These are phyloP conservation scores for Hanseniaspora pseudoguilliermondii DNA, from an alignment of 805 yeast species.

Conservation along the genomic window DNA sequence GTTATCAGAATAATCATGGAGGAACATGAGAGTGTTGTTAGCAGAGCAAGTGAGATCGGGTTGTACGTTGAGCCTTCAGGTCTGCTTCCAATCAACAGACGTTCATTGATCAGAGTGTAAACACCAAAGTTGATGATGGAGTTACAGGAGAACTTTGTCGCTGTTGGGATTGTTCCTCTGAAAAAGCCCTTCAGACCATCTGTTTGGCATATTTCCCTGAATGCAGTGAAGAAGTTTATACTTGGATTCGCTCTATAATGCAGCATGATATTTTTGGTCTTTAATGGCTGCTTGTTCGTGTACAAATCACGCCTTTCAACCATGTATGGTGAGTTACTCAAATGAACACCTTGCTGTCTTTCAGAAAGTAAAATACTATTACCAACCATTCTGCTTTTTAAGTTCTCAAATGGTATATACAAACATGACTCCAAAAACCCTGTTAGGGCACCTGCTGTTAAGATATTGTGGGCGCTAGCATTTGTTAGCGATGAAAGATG, in stretches of 20 bases:
- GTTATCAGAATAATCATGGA: slow-evolving; percentile 8
- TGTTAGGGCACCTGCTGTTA: slow-evolving; percentile 7
- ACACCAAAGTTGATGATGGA: slow-evolving; percentile 11
- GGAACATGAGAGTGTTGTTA: slow-evolving; percentile 9
- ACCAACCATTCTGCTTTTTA: slow-evolving; percentile 14
- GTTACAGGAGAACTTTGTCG: slow-evolving; percentile 4
- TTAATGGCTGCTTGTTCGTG: background rate
- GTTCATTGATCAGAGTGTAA: slow-evolving; percentile 10
- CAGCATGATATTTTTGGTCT: background rate
- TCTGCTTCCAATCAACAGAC: background rate
- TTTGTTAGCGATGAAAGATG: background rate
- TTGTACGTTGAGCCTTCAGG: background rate
- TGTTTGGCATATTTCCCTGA: slow-evolving; percentile 10
- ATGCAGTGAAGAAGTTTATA: slow-evolving; percentile 8
- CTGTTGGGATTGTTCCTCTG: slow-evolving; percentile 13
- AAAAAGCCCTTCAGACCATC: slow-evolving; percentile 13
- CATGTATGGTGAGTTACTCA: slow-evolving; percentile 6
- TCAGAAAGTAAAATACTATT: slow-evolving; percentile 8
- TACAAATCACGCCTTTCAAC: background rate
- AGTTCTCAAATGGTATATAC: slow-evolving; percentile 13
- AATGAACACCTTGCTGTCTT: background rate
- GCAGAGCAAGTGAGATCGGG: background rate
- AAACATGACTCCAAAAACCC: slow-evolving; percentile 13
- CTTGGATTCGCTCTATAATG: slow-evolving; percentile 9
- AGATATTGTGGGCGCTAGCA: slow-evolving; percentile 3